Conservation (phyloP, 129 eudicot genomes). For the Dittrichia graveolens region DNA sequence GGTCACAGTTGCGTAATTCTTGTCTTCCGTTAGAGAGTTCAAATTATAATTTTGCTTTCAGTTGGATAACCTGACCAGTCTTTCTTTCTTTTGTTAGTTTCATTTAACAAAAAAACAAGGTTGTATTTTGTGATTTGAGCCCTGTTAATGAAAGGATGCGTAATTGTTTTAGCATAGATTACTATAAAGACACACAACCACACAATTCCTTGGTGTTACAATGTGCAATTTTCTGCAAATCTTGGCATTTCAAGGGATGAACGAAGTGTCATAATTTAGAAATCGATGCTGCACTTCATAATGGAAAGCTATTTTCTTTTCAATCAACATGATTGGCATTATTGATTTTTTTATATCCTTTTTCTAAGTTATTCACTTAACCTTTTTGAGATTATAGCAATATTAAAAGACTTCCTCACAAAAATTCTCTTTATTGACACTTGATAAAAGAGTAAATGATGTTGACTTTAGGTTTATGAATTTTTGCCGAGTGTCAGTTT, state of each 20-base stretch:
- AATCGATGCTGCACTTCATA: constrained; percentile 1
- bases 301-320: background rate
- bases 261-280: background rate
- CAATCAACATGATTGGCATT: background rate
- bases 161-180: background rate
- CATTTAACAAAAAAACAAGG: background rate
- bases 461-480: background rate
- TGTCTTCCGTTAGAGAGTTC: too few relatives aligned
- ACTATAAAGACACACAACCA: background rate
- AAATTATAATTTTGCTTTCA: too few relatives aligned
- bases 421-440: background rate
- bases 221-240: background rate
- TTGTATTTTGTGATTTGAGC: constrained; percentile 17
- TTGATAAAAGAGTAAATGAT: background rate
- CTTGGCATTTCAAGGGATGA: constrained; percentile 13
- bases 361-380: background rate
- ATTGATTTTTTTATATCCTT: background rate
- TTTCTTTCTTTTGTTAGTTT: constrained; percentile 8
- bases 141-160: constrained; percentile 1
- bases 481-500: background rate
- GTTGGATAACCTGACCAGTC: too few relatives aligned
- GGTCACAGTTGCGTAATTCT: too few relatives aligned
- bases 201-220: background rate
- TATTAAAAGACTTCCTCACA: background rate
- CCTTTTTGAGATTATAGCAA: background rate